phyloP scores from a whole-genome alignment of 306 rosid species.

The Fragaria iinumae region DNA sequence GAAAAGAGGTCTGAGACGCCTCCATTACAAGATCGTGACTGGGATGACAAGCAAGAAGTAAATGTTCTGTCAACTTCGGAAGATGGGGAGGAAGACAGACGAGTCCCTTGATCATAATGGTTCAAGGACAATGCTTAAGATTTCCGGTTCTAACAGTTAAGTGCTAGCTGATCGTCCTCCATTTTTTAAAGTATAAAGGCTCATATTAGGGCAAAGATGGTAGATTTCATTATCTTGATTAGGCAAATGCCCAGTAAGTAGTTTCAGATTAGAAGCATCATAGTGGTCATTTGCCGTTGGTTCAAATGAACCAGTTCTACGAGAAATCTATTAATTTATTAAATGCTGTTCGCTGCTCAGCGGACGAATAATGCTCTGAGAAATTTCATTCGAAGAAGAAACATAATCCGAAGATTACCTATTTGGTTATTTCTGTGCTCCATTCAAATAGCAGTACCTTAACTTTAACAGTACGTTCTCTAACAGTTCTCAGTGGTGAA shows the following conservation, averaged over 20 bases:
- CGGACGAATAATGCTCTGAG: background rate
- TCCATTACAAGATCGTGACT: conserved; percentile 35
- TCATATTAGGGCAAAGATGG: conserved; percentile 36
- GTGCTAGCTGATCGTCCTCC: conserved; percentile 42
- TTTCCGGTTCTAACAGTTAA: conserved; percentile 31
- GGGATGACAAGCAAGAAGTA: conserved; percentile 42
- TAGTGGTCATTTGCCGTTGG: conserved; percentile 1
- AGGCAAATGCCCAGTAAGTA: conserved; percentile 41
- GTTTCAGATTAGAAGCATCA: conserved; percentile 15
- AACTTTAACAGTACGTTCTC: background rate
- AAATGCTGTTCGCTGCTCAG: background rate
- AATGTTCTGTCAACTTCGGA: conserved; percentile 40
- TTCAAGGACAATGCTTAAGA: conserved; percentile 38
- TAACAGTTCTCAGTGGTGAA: background rate
- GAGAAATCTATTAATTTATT: background rate
- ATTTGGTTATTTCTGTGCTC: background rate
- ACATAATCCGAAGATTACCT: background rate
- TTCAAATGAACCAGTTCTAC: conserved; percentile 11
- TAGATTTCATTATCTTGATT: conserved; percentile 28
- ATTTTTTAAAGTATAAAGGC: conserved; percentile 36
- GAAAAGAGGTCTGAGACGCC: conserved; percentile 34
- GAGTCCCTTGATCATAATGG: conserved; percentile 40
- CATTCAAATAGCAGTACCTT: background rate
- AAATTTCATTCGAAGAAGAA: background rate
- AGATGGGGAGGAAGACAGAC: conserved; percentile 48